phyloP scores from a whole-genome alignment of 148 eudicot genomes.

The Beta vulgaris region DNA sequence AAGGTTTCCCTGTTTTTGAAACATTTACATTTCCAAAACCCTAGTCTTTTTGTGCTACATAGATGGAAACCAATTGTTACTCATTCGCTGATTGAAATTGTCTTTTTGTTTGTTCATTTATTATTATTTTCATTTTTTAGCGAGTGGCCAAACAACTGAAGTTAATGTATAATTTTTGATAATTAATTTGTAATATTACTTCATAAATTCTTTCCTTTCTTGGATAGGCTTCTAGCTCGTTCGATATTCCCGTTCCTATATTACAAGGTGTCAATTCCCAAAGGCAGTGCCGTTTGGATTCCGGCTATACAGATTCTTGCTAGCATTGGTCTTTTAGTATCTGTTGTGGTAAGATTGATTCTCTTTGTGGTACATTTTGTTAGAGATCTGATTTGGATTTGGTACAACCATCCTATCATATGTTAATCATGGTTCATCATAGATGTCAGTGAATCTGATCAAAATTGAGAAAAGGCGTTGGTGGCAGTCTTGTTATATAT shows the following conservation, averaged over 20 bases:
- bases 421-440: slow-evolving; percentile 21
- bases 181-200: background rate
- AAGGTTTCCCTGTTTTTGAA: no score
- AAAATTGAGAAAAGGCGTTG: slow-evolving; percentile 51
- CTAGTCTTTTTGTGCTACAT: no score
- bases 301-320: slow-evolving; percentile 67
- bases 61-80: background rate
- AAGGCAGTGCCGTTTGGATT: slow-evolving; percentile 86
- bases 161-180: background rate
- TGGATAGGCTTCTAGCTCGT: slow-evolving; percentile 59
- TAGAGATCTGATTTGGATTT: background rate
- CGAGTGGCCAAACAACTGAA: background rate
- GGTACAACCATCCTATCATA: background rate
- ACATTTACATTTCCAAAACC: no score
- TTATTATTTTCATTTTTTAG: background rate
- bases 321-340: slow-evolving; percentile 65
- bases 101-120: background rate
- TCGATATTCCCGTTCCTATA: slow-evolving; percentile 51
- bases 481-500: slow-evolving; percentile 93
- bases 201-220: background rate
- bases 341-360: slow-evolving; percentile 55
- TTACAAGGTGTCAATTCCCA: slow-evolving; percentile 63
- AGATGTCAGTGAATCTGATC: slow-evolving; percentile 71
- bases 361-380: background rate
- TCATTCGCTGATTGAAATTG: background rate